phyloP scores from a whole-genome alignment of 129 eudicot species.

The Kitagawia praeruptora region DNA sequence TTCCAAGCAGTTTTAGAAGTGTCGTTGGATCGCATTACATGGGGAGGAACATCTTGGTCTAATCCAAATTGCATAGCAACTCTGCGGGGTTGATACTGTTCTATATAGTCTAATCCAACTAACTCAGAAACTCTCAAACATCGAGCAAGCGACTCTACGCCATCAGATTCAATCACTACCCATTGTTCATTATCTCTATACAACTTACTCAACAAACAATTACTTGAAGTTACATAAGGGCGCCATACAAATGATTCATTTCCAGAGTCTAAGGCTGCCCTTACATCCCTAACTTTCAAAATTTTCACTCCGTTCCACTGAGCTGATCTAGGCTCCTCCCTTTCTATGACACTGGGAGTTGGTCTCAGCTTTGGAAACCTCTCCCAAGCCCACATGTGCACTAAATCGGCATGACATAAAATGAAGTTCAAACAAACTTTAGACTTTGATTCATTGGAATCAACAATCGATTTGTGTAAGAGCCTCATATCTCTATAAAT shows the following conservation, averaged over 20 bases:
- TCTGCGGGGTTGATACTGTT: neutral
- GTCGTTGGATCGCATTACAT: neutral
- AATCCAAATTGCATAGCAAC: conserved; percentile 2
- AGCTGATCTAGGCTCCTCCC: neutral
- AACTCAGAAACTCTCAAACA: conserved; percentile 2
- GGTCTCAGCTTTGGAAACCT: neutral
- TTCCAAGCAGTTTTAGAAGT: neutral
- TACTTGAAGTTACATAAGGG: neutral
- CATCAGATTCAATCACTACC: neutral
- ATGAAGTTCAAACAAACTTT: neutral
- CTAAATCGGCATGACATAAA: neutral
- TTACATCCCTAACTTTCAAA: neutral
- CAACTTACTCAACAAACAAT: neutral
- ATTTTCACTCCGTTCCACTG: neutral
- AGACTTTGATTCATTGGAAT: neutral
- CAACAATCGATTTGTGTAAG: neutral
- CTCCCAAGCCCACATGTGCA: conserved; percentile 2
- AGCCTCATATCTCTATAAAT: neutral
- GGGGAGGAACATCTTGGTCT: conserved; percentile 1
- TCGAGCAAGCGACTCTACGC: neutral
- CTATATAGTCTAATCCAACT: neutral
- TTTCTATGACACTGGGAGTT: neutral
- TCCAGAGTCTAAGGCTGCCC: neutral
- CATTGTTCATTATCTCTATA: conserved; percentile 1
- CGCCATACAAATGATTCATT: neutral